Conservation (phyloP, 805 yeast species). For the Candida ipomoeae region DNA sequence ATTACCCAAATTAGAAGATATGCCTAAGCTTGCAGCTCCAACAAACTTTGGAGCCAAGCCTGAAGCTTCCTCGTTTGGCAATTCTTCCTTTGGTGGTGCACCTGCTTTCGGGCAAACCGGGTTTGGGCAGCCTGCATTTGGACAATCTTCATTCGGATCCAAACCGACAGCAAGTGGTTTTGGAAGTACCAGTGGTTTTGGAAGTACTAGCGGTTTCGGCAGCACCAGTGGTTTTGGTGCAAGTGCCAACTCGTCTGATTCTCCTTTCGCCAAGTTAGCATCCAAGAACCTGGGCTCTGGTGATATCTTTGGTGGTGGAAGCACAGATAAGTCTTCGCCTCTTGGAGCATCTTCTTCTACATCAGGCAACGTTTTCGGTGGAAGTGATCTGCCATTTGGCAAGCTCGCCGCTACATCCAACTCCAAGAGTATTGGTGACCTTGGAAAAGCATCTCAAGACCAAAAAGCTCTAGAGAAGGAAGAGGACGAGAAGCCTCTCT, state of each 20-base stretch:
- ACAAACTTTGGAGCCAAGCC: not conserved
- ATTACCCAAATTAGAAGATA: too few species aligned
- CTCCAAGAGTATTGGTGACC: not conserved
- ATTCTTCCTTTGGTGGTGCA: not conserved
- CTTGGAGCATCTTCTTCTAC: not conserved
- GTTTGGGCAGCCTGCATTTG: conserved; percentile 14
- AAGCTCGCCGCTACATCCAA: not conserved
- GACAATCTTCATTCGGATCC: conserved; percentile 7
- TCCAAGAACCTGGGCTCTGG: not conserved
- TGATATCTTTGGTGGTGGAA: not conserved
- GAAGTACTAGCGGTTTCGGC: not conserved
- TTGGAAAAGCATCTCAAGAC: not conserved
- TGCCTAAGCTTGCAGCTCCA: not conserved
- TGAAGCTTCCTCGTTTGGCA: not conserved
- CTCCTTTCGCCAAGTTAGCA: conserved; percentile 3
- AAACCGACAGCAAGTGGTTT: conserved; percentile 5
- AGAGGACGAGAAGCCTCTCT: not conserved
- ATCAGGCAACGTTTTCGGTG: not conserved
- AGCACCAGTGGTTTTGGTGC: not conserved
- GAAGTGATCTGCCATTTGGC: not conserved
- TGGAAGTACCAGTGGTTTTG: not conserved
- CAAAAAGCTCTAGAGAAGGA: not conserved
- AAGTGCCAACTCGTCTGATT: not conserved
- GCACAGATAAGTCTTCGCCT: not conserved
- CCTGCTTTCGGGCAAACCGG: conserved; percentile 13